Percentiles rank a stretch among this genome's conserved stretches.
Evolutionary conservation across 2,329 filamentous ascomycete genomes (phyloP).

Genomic region (Penicillium sp.): DNA sequence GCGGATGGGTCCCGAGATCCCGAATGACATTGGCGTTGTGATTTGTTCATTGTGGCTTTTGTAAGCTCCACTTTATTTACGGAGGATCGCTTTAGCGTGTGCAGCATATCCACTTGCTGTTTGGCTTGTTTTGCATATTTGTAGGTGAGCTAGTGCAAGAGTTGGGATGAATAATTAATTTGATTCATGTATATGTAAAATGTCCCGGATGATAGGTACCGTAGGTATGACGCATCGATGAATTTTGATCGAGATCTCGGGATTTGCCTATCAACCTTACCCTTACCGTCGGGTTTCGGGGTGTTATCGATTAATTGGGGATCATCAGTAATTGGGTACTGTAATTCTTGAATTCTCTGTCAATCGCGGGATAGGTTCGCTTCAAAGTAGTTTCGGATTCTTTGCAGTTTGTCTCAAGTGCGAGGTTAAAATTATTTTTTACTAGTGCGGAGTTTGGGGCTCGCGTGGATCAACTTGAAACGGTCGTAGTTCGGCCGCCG

Average conservation of each 20-base stretch:
- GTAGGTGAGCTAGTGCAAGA: background rate
- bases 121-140: background rate
- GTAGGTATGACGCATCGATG: background rate
- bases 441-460: background rate
- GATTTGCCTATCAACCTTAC: background rate
- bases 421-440: background rate
- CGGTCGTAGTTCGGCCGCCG: conserved; percentile 17
- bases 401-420: background rate
- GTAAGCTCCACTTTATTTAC: background rate
- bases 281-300: background rate
- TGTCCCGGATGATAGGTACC: too few relatives aligned
- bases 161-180: background rate
- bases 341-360: background rate
- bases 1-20: conserved; percentile 8
- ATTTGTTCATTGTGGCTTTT: background rate
- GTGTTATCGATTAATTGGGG: background rate
- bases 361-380: background rate
- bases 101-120: background rate
- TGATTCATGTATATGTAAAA: background rate
- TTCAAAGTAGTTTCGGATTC: background rate
- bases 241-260: background rate
- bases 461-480: conserved; percentile 17
- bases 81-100: conserved; percentile 13
- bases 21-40: background rate
- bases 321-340: background rate